phyloP scores from a whole-genome alignment of 1,284 basidiomycete genomes.

The Boletus sp. region DNA sequence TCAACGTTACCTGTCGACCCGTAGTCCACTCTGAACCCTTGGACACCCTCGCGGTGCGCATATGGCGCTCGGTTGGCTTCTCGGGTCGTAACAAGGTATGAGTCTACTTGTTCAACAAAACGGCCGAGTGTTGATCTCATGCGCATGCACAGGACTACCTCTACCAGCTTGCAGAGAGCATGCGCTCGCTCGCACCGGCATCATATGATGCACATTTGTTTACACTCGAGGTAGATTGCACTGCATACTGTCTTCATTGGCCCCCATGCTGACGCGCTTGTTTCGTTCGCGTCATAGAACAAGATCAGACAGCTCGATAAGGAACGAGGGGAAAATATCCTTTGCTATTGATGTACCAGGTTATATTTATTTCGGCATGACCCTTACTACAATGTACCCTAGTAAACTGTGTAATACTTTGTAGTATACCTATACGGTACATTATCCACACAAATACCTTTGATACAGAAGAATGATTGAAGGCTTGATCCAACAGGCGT shows the following conservation, averaged over 20 bases:
- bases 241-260: too few relatives aligned
- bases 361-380: too few relatives aligned
- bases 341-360: slow-evolving; percentile 1
- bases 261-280: neutral
- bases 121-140: too few relatives aligned
- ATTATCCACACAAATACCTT: too few relatives aligned
- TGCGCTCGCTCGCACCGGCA: slow-evolving; percentile 69
- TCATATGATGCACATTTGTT: slow-evolving; percentile 78
- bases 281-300: neutral
- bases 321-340: slow-evolving; percentile 14
- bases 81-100: slow-evolving; percentile 80
- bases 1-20: neutral
- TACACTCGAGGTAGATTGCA: slow-evolving; percentile 60
- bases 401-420: too few relatives aligned
- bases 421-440: too few relatives aligned
- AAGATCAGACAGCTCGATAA: slow-evolving; percentile 26
- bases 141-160: slow-evolving; percentile 66
- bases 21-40: slow-evolving; percentile 79
- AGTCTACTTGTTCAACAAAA: neutral
- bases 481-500: too few relatives aligned
- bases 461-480: too few relatives aligned
- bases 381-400: too few relatives aligned
- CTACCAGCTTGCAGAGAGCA: slow-evolving; percentile 68
- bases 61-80: slow-evolving; percentile 75
- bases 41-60: slow-evolving; percentile 63